Base-by-base conservation (phyloP, 805 yeast genomes). In the Candida sithepensis region DNA sequence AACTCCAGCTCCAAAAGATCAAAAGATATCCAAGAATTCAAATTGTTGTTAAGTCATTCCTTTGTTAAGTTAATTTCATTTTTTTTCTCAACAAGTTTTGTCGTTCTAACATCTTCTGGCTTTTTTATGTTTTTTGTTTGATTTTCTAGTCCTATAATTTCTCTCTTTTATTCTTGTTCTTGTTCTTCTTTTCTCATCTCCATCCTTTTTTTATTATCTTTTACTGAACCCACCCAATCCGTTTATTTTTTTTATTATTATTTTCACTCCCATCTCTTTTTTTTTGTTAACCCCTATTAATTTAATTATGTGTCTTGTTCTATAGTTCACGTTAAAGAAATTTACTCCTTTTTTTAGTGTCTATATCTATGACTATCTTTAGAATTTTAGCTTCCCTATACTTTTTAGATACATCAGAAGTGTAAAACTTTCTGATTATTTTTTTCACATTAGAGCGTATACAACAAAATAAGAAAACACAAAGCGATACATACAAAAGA, bases 1-100 rank as follows among this genome's bases (percentile, higher is more conserved):
- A 67, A 88, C 97, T 4, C 97, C 96, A 41, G 86, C 95, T 50
- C 97, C 97, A 44, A 88, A 86, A 60, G 91, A 87, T 59, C 82
- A 82, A 63, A 76, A 74, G 62, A 65, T 73, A 47, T 72, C 76
- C 52, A 84, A 81, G 65, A 76, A 73, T 60, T 70, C 78, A 22
- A 71, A 71, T 61, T 89, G 97, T 71, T 89, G 96, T 73, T 89
- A 42, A 23, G 8, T 10, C 9, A 9, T 20, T 10, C 18, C 2
- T 12, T 32, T n/a, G n/a, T n/a, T n/a, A n/a, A n/a, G 18, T n/a
- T 34, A 5, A 5, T 18, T 16, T 34, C 12, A n/a, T 34, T 16
- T 34, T 12, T 34, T 18, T 14, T 32, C 6, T 6, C 12, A 6
- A 24, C 10, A 12, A 8, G 26, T 3, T 30, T 41, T 19, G 8